Evolutionary conservation across 2,329 filamentous ascomycete species (phyloP).

Genomic region (Albophoma yamanashiensis): DNA sequence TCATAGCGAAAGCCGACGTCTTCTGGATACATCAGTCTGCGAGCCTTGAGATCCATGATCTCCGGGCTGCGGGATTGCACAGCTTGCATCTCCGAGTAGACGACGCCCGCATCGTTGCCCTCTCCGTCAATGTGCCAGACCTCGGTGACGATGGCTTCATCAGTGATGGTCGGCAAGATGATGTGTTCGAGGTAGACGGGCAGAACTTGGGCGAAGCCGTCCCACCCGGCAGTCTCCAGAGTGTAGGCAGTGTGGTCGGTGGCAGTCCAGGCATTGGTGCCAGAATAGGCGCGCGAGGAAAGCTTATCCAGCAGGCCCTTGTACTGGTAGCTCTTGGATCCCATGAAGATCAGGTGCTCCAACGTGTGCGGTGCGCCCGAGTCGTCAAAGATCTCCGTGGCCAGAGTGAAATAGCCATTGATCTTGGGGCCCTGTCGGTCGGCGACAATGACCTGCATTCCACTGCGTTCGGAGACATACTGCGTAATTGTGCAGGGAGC

Average conservation of each 20-base stretch:
- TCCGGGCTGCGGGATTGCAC: conserved; percentile 77
- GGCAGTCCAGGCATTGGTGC: conserved; percentile 94
- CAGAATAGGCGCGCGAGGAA: conserved; percentile 83
- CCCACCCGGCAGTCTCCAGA: conserved; percentile 90
- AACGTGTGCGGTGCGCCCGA: conserved; percentile 83
- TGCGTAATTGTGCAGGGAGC: conserved; percentile 81
- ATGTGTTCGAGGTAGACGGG: conserved; percentile 95
- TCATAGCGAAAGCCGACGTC: conserved; percentile 92
- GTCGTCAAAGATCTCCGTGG: conserved; percentile 95
- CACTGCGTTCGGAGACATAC: conserved; percentile 90
- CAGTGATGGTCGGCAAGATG: conserved; percentile 80
- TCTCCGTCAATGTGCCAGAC: conserved; percentile 92
- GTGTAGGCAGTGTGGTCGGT: conserved; percentile 96
- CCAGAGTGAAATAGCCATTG: conserved; percentile 86
- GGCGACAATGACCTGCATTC: conserved; percentile 88
- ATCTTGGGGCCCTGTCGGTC: conserved; percentile 92
- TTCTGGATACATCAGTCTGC: conserved; percentile 75
- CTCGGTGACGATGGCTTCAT: conserved; percentile 88
- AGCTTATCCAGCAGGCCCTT: conserved; percentile 94
- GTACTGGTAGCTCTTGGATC: conserved; percentile 86
- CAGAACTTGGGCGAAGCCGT: conserved; percentile 88
- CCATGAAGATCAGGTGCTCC: conserved; percentile 80
- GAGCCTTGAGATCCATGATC: conserved; percentile 77
- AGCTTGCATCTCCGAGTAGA: conserved; percentile 98
- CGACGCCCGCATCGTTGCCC: conserved; percentile 90